A percentile compares a stretch with the other conserved stretches of the same genome.
Evolutionary conservation across 768 basidiomycete species (phyloP).

Genomic region (Boletus coccyginus): DNA sequence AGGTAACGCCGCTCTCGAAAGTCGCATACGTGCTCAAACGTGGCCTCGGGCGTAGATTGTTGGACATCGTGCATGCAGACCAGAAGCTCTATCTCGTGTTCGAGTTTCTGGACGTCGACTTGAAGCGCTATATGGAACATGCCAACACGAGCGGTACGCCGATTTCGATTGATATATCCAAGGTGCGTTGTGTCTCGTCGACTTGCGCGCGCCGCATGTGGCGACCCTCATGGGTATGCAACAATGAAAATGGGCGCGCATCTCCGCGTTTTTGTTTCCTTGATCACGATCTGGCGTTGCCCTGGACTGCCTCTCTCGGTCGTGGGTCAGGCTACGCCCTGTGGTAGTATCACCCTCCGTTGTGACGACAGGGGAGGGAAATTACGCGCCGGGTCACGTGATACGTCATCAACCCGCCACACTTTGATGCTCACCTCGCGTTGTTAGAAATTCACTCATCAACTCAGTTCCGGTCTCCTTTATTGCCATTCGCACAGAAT

Average conservation of each 20-base stretch:
- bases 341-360: constrained; percentile 17
- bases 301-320: background rate
- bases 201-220: background rate
- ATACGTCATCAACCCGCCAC: constrained; percentile 1
- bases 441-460: constrained; percentile 92
- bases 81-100: constrained; percentile 97
- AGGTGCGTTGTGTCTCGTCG: constrained; percentile 53
- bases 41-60: constrained; percentile 49
- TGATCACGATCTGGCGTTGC: constrained; percentile 7
- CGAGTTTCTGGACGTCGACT: constrained; percentile 95
- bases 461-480: constrained; percentile 85
- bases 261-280: background rate
- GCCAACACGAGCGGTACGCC: constrained; percentile 70
- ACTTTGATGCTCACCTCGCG: constrained; percentile 9
- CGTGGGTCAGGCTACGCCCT: constrained; percentile 5
- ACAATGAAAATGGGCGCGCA: constrained; percentile 5
- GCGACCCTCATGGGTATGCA: constrained; percentile 8
- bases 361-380: constrained; percentile 15
- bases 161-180: constrained; percentile 69
- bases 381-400: constrained; percentile 33
- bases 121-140: constrained; percentile 96
- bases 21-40: constrained; percentile 4
- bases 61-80: constrained; percentile 97
- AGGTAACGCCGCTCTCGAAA: constrained; percentile 43
- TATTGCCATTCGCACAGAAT: constrained; percentile 96